Conservation (phyloP, 108 stramenopile genomes). For the Skeletonema tropicum region DNA sequence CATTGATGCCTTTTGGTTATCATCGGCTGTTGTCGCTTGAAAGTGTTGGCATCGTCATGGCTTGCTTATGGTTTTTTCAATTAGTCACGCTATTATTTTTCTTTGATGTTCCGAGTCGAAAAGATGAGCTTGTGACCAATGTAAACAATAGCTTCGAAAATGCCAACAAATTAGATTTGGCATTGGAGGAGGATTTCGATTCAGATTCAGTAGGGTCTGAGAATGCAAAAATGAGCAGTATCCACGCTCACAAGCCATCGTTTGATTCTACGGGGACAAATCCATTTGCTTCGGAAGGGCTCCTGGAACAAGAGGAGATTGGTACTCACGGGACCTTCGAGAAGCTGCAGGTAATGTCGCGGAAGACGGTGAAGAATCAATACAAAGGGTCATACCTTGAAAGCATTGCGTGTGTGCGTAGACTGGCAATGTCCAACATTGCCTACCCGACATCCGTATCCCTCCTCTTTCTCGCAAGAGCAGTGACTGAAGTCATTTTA, state of each 20-base stretch:
- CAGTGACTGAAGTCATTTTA: conserved; percentile 23
- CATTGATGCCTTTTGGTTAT: conserved; percentile 25
- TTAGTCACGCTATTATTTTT: conserved; percentile 36
- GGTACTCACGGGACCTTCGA: conserved; percentile 31
- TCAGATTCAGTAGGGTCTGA: conserved; percentile 24
- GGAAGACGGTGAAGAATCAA: conserved; percentile 24
- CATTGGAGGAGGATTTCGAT: conserved; percentile 48
- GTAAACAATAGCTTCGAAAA: not conserved
- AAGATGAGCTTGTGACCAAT: not conserved
- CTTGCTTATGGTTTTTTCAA: conserved; percentile 37
- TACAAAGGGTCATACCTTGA: conserved; percentile 27
- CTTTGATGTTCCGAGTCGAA: conserved; percentile 28
- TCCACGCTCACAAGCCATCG: not conserved
- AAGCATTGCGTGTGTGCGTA: conserved; percentile 27
- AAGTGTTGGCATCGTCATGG: conserved; percentile 37
- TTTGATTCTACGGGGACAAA: conserved; percentile 11
- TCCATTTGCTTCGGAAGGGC: conserved; percentile 10
- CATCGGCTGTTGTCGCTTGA: conserved; percentile 28
- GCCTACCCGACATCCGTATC: conserved; percentile 37
- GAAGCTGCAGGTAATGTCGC: conserved; percentile 46
- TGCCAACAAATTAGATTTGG: not conserved
- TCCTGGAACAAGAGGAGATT: not conserved
- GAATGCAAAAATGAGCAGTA: not conserved
- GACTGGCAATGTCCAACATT: conserved; percentile 45
- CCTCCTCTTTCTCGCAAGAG: conserved; percentile 23